Evolutionary conservation across 2,329 filamentous ascomycete genomes (phyloP), one percentile per base, ranked within the genome.

Genomic region (Leptographium galeiforme): DNA sequence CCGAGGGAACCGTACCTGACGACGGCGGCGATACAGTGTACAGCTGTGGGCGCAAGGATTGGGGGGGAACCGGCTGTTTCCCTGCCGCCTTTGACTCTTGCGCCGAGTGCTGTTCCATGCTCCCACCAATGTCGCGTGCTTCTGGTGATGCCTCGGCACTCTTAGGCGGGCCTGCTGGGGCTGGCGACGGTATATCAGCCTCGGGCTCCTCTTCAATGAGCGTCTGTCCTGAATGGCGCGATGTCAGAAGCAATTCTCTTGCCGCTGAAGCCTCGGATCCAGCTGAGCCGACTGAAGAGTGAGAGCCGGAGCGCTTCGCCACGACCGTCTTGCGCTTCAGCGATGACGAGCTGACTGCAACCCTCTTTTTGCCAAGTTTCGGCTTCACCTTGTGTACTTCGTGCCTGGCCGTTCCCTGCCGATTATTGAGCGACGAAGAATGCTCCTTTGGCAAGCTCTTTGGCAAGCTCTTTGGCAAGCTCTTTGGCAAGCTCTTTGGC

Each of bases 291-390:
- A 64, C 61, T 6, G 72, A 70, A 8, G 70, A 69, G 53, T 75
- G 76, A 1, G 75, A 77, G 57, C 72, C 77, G 40, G 67, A 64
- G 38, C 72, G 70, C 48, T 73, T 70, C 14, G 70, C 63, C 55
- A 77, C 65, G 10, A 70, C 64, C 0, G 74, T 71, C 46, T 73
- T 69, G 51, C 72, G 68, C 60, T 72, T 77, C 6, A 69, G 67
- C 1, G 67, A 63, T 12, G 68, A 65, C 8, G 68, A 69, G 1
- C 70, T 70, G 6, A 70, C 72, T 19, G 75, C 68, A 55, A 75
- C 66, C 57, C 66, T 71, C 57, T 67, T 69, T 19, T 56, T 57
- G 4, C 40, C 16, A 0, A 30, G 38, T 25, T 56, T 58, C 5
- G 45, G 6, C n/a, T 53, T 55, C 8, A 33, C 8, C 19, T 48